Conservation (phyloP, 148 eudicot species). For the Rhododendron henanense region DNA sequence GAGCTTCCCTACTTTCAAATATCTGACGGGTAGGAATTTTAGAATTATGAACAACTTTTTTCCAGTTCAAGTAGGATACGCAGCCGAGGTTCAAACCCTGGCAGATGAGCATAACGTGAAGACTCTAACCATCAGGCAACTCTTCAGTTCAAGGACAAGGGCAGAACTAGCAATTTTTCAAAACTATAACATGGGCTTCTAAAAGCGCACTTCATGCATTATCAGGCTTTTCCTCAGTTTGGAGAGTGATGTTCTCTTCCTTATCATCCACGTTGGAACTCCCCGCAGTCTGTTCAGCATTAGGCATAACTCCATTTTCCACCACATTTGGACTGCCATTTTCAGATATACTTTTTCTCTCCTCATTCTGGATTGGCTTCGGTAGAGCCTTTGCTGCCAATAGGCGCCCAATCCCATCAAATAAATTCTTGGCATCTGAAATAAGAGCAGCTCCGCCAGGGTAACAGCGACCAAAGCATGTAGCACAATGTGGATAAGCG, state of each 20-base stretch:
- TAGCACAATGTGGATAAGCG: constrained; percentile 78
- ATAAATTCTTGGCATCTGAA: constrained; percentile 62
- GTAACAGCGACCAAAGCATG: constrained; percentile 93
- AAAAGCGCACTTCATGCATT: background rate
- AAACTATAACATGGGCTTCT: background rate
- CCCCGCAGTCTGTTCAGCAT: constrained; percentile 29
- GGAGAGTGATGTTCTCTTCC: constrained; percentile 14
- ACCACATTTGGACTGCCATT: constrained; percentile 37
- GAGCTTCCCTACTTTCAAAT: background rate
- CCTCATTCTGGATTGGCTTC: constrained; percentile 38
- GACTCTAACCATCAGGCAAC: background rate
- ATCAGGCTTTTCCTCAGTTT: constrained; percentile 18
- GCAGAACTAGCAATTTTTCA: background rate
- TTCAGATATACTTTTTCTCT: constrained; percentile 34
- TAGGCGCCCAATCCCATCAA: constrained; percentile 64
- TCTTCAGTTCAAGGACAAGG: background rate
- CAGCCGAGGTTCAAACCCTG: background rate
- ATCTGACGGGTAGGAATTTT: background rate
- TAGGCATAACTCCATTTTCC: constrained; percentile 52
- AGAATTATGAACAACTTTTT: background rate
- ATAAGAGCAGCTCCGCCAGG: constrained; percentile 73
- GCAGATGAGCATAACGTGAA: background rate
- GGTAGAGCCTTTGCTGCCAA: constrained; percentile 62
- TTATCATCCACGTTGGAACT: constrained; percentile 27
- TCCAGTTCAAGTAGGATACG: background rate